Conservation (phyloP, 1,284 basidiomycete genomes). For the Rhodofomes roseus region DNA sequence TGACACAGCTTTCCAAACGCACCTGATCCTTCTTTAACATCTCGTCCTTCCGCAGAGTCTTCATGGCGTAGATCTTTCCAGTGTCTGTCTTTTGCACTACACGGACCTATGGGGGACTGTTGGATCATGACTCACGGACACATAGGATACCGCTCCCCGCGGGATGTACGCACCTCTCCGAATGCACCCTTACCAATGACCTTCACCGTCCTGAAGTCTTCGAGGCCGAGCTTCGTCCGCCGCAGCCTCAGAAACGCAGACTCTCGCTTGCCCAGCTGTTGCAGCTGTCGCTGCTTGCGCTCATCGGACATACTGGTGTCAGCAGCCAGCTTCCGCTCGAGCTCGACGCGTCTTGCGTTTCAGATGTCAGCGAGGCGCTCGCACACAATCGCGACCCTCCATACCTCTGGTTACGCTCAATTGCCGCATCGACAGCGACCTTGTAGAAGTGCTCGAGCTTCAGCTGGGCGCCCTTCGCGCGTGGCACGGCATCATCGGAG, state of each 20-base stretch:
- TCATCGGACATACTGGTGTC: conserved; percentile 75
- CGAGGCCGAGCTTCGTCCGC: conserved; percentile 88
- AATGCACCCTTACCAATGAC: conserved; percentile 99
- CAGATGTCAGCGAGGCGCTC: background rate
- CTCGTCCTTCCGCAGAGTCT: conserved; percentile 95
- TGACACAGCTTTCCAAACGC: conserved; percentile 20
- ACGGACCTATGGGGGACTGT: conserved; percentile 59
- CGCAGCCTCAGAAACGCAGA: conserved; percentile 88
- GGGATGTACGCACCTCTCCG: conserved; percentile 67
- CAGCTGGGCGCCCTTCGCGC: conserved; percentile 93
- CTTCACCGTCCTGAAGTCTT: conserved; percentile 96
- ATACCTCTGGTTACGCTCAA: conserved; percentile 69
- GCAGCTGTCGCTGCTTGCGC: conserved; percentile 87
- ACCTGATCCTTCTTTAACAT: conserved; percentile 99
- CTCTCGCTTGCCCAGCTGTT: conserved; percentile 89
- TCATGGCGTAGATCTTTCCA: conserved; percentile 99
- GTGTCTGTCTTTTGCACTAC: conserved; percentile 97
- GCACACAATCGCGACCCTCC: background rate
- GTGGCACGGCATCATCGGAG: conserved; percentile 85
- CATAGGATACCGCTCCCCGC: conserved; percentile 2
- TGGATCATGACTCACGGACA: conserved; percentile 6
- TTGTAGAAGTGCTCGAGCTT: conserved; percentile 99
- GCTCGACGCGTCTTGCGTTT: conserved; percentile 75
- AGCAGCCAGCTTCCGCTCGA: conserved; percentile 83
- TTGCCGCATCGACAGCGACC: conserved; percentile 85